phyloP scores from a whole-genome alignment of 768 basidiomycete genomes.

The Hericium coralloides region DNA sequence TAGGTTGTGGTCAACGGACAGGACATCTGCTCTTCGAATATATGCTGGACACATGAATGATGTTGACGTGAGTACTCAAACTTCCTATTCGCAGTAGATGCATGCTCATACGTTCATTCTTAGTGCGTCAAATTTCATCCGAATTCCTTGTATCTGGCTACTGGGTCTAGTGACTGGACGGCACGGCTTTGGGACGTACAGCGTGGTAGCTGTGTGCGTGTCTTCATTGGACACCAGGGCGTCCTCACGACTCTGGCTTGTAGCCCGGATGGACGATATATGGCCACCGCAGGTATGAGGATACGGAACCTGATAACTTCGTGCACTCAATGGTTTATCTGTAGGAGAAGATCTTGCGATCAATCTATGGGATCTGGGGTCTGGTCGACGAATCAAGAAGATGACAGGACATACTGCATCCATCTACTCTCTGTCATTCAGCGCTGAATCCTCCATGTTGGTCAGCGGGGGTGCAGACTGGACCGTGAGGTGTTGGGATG shows the following conservation, averaged over 20 bases:
- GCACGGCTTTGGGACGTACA: slow-evolving; percentile 99
- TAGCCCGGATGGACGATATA: slow-evolving; percentile 88
- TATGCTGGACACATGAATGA: slow-evolving; percentile 96
- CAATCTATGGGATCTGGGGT: slow-evolving; percentile 93
- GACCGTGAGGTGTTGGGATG: slow-evolving; percentile 98
- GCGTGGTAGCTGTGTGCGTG: slow-evolving; percentile 83
- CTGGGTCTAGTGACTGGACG: slow-evolving; percentile 94
- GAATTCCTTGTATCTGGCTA: slow-evolving; percentile 94
- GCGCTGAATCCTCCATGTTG: slow-evolving; percentile 82
- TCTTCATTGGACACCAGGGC: slow-evolving; percentile 94
- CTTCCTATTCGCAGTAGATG: background rate
- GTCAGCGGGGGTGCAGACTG: slow-evolving; percentile 91
- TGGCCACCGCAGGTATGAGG: slow-evolving; percentile 77
- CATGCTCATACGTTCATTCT: background rate
- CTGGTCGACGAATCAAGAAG: slow-evolving; percentile 91
- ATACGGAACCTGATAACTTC: background rate
- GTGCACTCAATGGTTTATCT: background rate
- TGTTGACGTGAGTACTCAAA: slow-evolving; percentile 69
- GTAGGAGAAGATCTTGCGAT: slow-evolving; percentile 86
- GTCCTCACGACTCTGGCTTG: slow-evolving; percentile 78
- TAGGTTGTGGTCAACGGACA: slow-evolving; percentile 92
- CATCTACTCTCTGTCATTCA: slow-evolving; percentile 86
- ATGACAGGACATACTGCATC: slow-evolving; percentile 91
- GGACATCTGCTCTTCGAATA: slow-evolving; percentile 75
- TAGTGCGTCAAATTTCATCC: slow-evolving; percentile 96